Conservation (phyloP, 1,284 basidiomycete species). For the Chalciporus piperatoides region DNA sequence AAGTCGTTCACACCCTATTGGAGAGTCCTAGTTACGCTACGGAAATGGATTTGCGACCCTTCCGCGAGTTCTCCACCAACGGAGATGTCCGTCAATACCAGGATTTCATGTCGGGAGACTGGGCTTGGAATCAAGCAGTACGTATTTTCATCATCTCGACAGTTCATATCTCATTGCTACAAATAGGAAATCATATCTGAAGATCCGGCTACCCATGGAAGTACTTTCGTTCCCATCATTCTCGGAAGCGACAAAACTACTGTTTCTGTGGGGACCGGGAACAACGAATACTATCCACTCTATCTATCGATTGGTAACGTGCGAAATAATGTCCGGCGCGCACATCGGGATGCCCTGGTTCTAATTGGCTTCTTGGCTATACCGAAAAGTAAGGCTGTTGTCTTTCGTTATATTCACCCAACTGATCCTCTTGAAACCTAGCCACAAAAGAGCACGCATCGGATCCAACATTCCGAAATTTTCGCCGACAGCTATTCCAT, state of each 20-base stretch:
- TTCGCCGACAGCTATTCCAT: background rate
- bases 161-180: no score
- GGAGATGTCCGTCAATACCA: constrained; percentile 16
- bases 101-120: constrained; percentile 37
- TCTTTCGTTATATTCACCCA: no score
- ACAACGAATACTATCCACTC: constrained; percentile 33
- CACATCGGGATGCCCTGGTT: constrained; percentile 24
- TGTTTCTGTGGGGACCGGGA: constrained; percentile 35
- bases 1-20: constrained; percentile 29
- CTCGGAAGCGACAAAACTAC: constrained; percentile 38
- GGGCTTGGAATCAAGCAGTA: constrained; percentile 36
- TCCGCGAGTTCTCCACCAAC: constrained; percentile 15
- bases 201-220: constrained; percentile 26
- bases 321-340: constrained; percentile 29
- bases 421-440: no score
- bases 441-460: background rate
- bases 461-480: background rate
- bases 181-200: constrained; percentile 15
- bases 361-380: constrained; percentile 31
- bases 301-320: constrained; percentile 33
- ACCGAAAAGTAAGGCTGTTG: constrained; percentile 29
- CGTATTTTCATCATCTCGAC: no score
- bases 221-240: constrained; percentile 34
- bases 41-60: constrained; percentile 32
- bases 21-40: no score